phyloP scores from a whole-genome alignment of 352 stramenopile species.

The Thraustotheca clavata region DNA sequence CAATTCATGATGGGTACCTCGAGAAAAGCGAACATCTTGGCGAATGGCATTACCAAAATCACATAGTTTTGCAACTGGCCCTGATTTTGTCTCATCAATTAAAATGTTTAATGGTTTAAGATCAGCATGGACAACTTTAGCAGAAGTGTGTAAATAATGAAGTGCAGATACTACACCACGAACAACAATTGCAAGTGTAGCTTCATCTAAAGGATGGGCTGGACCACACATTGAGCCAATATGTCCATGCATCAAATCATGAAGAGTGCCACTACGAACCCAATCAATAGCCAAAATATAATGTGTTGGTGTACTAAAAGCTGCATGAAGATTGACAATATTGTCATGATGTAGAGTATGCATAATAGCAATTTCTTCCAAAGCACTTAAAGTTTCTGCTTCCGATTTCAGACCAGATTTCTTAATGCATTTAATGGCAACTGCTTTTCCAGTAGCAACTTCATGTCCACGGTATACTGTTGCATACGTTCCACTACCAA shows the following conservation, averaged over 20 bases:
- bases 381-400: slow-evolving; percentile 10
- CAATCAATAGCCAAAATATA: slow-evolving; percentile 14
- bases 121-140: slow-evolving; percentile 17
- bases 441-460: neutral
- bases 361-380: slow-evolving; percentile 20
- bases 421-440: slow-evolving; percentile 19
- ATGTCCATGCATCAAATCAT: slow-evolving; percentile 15
- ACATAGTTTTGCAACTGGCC: slow-evolving; percentile 11
- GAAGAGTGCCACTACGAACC: slow-evolving; percentile 6
- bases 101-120: slow-evolving; percentile 21
- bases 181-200: neutral
- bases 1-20: slow-evolving; percentile 7
- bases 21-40: neutral
- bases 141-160: slow-evolving; percentile 11
- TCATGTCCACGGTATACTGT: slow-evolving; percentile 10
- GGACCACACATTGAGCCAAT: neutral
- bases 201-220: neutral
- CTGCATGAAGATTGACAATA: slow-evolving; percentile 20
- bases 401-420: slow-evolving; percentile 20
- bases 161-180: slow-evolving; percentile 6
- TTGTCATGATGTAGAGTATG: slow-evolving; percentile 11
- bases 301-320: slow-evolving; percentile 12
- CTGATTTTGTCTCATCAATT: neutral
- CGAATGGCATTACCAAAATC: slow-evolving; percentile 21
- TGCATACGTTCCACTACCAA: slow-evolving; percentile 15